phyloP scores from a whole-genome alignment of 2,329 filamentous ascomycete species.

The Trichoderma citrinoviride region DNA sequence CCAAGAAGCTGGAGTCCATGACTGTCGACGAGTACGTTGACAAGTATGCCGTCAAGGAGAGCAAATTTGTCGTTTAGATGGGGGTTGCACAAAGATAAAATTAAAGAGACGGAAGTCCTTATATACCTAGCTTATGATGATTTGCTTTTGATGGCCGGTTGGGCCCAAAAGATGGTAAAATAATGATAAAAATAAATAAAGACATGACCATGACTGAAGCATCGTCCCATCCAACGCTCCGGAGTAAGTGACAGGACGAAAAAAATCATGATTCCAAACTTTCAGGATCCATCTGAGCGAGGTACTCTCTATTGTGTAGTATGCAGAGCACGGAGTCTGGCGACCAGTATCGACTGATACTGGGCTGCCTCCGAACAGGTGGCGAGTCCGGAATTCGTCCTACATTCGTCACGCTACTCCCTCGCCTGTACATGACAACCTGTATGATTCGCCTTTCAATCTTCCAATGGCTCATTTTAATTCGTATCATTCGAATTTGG shows the following conservation, averaged over 20 bases:
- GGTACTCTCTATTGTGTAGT: too few relatives aligned
- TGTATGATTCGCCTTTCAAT: too few relatives aligned
- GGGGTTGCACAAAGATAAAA: not conserved
- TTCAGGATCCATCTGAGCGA: not conserved
- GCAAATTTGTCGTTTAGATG: conserved; percentile 47
- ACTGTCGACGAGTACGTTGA: conserved; percentile 93
- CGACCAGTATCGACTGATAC: not conserved
- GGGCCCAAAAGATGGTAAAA: not conserved
- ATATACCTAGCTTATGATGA: not conserved
- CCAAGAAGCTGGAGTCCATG: conserved; percentile 71
- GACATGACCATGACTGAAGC: not conserved
- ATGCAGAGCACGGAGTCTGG: too few relatives aligned
- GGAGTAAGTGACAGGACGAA: too few relatives aligned
- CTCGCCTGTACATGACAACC: not conserved
- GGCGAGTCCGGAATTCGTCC: not conserved
- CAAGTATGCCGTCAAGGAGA: conserved; percentile 65
- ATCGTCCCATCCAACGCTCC: not conserved
- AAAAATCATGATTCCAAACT: not conserved
- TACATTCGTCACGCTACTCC: not conserved
- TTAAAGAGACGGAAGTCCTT: not conserved
- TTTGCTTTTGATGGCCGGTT: not conserved
- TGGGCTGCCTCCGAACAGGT: conserved; percentile 10
- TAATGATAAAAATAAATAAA: not conserved
- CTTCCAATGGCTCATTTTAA: not conserved
- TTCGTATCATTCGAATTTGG: not conserved